Conservation (phyloP, 2,329 filamentous ascomycete genomes). For the Helminthosporium solani region DNA sequence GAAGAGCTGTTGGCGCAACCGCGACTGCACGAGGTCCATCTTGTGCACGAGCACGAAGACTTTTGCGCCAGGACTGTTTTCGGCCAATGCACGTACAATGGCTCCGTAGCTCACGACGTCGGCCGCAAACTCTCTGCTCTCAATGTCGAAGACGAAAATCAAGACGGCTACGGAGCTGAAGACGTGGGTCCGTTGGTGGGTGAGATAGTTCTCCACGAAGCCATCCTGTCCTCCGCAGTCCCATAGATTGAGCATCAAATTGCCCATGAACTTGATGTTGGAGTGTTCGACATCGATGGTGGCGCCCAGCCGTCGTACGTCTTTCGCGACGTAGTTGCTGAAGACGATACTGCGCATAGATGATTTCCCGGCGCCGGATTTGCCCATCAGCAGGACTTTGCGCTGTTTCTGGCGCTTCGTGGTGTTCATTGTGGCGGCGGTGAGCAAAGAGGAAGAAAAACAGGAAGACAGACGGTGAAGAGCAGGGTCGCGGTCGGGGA, state of each 20-base stretch:
- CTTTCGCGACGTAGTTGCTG: constrained; percentile 96
- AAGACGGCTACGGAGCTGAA: constrained; percentile 95
- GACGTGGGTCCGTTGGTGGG: constrained; percentile 91
- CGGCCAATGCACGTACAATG: constrained; percentile 83
- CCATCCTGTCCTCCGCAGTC: constrained; percentile 98
- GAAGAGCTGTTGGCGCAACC: constrained; percentile 77
- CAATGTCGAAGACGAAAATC: constrained; percentile 99
- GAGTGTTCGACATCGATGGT: constrained; percentile 98
- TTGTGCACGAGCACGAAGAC: constrained; percentile 98
- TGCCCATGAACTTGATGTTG: constrained; percentile 98
- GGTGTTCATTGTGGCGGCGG: constrained; percentile 34
- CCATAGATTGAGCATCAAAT: constrained; percentile 96
- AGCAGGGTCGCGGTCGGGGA: too few relatives aligned
- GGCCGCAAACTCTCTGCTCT: constrained; percentile 89
- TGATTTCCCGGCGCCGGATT: constrained; percentile 95
- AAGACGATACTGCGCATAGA: constrained; percentile 99
- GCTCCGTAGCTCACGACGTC: constrained; percentile 90
- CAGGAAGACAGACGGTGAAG: not conserved
- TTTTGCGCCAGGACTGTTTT: constrained; percentile 77
- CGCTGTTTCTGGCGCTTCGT: constrained; percentile 54
- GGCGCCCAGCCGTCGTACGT: constrained; percentile 86
- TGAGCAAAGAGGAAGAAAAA: not conserved
- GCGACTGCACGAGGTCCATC: constrained; percentile 89
- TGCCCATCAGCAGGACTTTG: constrained; percentile 68
- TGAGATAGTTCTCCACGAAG: constrained; percentile 98